Base-by-base conservation (phyloP, 306 rosid species). In the Trifolium fragiferum region DNA sequence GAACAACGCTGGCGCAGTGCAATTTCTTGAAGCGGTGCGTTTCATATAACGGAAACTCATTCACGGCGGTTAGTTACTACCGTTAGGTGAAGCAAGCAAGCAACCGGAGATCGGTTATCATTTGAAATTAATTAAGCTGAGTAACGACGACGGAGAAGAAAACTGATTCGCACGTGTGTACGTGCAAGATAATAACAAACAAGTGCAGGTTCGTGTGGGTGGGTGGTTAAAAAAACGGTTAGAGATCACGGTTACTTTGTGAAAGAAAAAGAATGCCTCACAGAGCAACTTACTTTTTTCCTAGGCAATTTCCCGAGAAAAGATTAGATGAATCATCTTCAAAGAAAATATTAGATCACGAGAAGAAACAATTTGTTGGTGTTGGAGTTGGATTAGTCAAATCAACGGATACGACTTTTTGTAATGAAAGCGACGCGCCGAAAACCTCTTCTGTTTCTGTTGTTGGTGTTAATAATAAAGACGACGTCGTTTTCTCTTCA, bases 231-330 rank as follows among this genome's bases (percentile, higher is more conserved):
- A 74, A 74, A 78, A 81, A 72, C 65, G 21, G 57, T 70, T 72
- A 20, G 74, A 73, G 60, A 13, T 73, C 82, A 78, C 78, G 78
- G 75, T 74, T 27, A 37, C 68, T 37, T 30, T 37, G 83, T 67
- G 71, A 71, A 40, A 2, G 7, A 66, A 72, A 77, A 81, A 68
- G 70, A 76, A 94, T 95, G 99, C 99, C 99, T 80, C 98, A 95
- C 82, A 89, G 89, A 66, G 90, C 97, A 3, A 95, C 99, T 71
- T 95, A 95, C 97, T 79, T 95, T 88, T 95, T 95, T 74, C 99
- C 98, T 1, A 85, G 99, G 92, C 97, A 90, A 54, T 92, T 95
- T 35, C 92, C 96, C 2, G 98, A 95, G 38, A 84, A 87, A 20
- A 73, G 87, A 19, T 82, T 84, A 20, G 92, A 87, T 43, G 89